Base-by-base conservation (phyloP, 768 basidiomycete species). In the Leccinellum luteum region DNA sequence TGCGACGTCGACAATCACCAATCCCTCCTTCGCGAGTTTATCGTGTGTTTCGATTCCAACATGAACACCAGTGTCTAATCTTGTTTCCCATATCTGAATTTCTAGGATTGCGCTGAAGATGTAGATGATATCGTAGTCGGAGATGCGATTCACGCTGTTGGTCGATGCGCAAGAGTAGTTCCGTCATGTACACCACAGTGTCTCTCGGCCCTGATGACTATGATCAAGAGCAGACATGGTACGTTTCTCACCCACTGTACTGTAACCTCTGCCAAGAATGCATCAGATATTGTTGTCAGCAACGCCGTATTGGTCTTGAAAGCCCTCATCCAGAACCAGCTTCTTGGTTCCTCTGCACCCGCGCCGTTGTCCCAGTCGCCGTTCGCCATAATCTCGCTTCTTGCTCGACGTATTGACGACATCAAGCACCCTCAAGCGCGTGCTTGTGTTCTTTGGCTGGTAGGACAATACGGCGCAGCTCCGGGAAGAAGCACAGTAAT, bases 361-460 rank as follows among this genome's bases (percentile, higher is more conserved):
- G 55, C 64, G n/a, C 56, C 63, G 25, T 66, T 64, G 23, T 66
- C 65, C 1, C 73, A 66, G 35, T 74, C 76, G 4, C 82, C 91
- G 0, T 68, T 87, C 10, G 75, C 78, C 8, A 89, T 96, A 60
- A 86, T 96, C n/a, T 81, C 85, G 3, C 83, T 85, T 34, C 83
- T 98, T 6, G 92, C 93, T 0, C 79, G 82, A 50, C 81, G 83
- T 31, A 81, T 96, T 48, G 90, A 93, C 49, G 86, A 85, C 52
- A 90, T 98, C 51, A 81, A 77, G 7, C 91, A 94, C 64, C 78
- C 86, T 1, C 82, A 85, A 64, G 94, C 95, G 1, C 78, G 92
- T 30, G 93, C 95, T 0, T 94, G 90, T 63, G 85, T 98, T 1
- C 75, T 93, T 25, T 97, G 96, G 94, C 82, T 98, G 1, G 93